phyloP scores from a whole-genome alignment of 306 rosid genomes.

The Citrullus mucosospermus region DNA sequence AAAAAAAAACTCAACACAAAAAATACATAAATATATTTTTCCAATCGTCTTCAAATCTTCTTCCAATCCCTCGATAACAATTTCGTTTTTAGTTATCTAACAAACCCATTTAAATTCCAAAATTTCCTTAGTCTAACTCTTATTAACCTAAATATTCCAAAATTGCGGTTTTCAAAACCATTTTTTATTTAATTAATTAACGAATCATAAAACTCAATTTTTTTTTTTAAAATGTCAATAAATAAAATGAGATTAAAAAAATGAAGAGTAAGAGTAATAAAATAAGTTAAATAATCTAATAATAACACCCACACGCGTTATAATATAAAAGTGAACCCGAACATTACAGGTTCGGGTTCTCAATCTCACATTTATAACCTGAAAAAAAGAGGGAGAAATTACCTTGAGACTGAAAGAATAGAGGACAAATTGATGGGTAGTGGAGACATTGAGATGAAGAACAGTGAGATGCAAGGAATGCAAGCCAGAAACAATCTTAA shows the following conservation, averaged over 20 bases:
- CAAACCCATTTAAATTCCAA: neutral
- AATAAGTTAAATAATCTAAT: neutral
- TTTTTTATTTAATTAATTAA: neutral
- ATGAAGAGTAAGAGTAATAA: neutral
- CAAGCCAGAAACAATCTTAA: conserved; percentile 5
- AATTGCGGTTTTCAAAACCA: neutral
- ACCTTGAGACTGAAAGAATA: conserved; percentile 9
- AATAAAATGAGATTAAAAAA: neutral
- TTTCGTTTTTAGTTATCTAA: neutral
- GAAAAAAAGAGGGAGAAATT: no score
- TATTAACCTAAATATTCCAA: no score
- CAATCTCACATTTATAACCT: neutral
- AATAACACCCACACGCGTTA: no score
- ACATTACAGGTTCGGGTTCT: neutral
- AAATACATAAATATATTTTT: neutral
- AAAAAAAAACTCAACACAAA: neutral
- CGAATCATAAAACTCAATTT: neutral
- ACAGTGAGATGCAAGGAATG: neutral
- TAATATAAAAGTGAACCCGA: no score
- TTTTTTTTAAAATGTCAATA: no score
- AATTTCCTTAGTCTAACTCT: neutral
- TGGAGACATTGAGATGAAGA: conserved; percentile 13
- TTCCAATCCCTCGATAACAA: neutral
- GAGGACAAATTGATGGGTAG: neutral
- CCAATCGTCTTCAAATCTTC: no score